A percentile compares a stretch with the other conserved stretches of the same genome.
phyloP scores from a whole-genome alignment of 2,329 filamentous ascomycete genomes.

The Aspergillus awamori region DNA sequence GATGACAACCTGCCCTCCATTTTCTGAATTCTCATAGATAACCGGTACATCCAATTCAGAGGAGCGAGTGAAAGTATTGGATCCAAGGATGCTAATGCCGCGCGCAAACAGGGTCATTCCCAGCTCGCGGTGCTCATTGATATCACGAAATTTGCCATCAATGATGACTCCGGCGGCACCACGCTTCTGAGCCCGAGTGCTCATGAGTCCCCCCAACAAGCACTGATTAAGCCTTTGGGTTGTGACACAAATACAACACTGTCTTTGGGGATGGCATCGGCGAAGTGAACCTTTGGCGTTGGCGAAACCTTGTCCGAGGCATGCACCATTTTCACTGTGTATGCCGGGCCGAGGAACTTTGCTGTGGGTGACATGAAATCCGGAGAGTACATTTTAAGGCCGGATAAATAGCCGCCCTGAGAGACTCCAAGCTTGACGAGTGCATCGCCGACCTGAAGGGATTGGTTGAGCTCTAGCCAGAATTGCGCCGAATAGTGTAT shows the following conservation, averaged over 20 bases:
- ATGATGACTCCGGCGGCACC: conserved; percentile 44
- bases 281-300: conserved; percentile 38
- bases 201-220: conserved; percentile 48
- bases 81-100: conserved; percentile 35
- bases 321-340: conserved; percentile 39
- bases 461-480: neutral
- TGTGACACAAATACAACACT: conserved; percentile 44
- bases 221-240: conserved; percentile 36
- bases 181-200: conserved; percentile 35
- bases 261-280: conserved; percentile 37
- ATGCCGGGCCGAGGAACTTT: conserved; percentile 36
- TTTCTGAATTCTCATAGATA: conserved; percentile 28
- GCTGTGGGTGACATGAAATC: conserved; percentile 19
- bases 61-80: conserved; percentile 39
- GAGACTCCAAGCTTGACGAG: conserved; percentile 37
- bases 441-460: conserved; percentile 37
- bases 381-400: conserved; percentile 37
- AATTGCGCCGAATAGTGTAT: neutral
- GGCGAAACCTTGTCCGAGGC: conserved; percentile 35
- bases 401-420: conserved; percentile 40
- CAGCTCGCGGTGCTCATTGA: conserved; percentile 37
- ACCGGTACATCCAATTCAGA: conserved; percentile 41
- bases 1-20: conserved; percentile 27
- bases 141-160: conserved; percentile 43
- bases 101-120: conserved; percentile 37